Percentiles rank a stretch among this genome's conserved stretches.
Conservation (phyloP, 169 alveolate species). For the Eimeria sp. region DNA sequence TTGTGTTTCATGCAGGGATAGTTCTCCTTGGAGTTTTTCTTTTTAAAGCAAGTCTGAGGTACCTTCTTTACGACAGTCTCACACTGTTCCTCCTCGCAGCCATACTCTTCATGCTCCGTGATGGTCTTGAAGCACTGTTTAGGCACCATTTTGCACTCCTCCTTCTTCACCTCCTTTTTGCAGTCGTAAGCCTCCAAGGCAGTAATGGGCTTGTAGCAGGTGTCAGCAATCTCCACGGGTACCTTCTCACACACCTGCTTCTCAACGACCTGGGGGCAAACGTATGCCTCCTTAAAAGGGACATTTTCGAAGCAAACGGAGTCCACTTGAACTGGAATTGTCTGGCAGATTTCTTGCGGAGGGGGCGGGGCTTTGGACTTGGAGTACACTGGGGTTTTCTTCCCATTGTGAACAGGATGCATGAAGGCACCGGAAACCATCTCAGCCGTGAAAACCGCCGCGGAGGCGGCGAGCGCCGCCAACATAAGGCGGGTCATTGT, state of each 20-base stretch:
- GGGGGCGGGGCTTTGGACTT: constrained; percentile 50
- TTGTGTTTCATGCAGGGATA: constrained; percentile 78
- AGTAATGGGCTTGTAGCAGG: constrained; percentile 75
- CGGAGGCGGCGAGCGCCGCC: constrained; percentile 81
- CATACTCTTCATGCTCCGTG: constrained; percentile 72
- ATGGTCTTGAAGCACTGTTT: constrained; percentile 72
- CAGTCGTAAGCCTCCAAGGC: constrained; percentile 81
- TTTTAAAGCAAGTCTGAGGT: constrained; percentile 75
- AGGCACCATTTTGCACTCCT: constrained; percentile 79
- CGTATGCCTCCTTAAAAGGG: constrained; percentile 74
- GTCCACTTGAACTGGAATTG: constrained; percentile 75
- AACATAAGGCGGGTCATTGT: constrained; percentile 78
- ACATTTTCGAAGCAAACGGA: constrained; percentile 76
- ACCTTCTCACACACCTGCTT: constrained; percentile 78
- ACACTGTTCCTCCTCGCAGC: constrained; percentile 79
- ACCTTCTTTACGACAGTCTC: constrained; percentile 60
- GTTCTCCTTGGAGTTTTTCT: constrained; percentile 55
- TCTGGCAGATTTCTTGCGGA: constrained; percentile 64
- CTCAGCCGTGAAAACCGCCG: constrained; percentile 67
- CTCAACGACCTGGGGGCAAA: constrained; percentile 77
- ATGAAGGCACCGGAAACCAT: constrained; percentile 62
- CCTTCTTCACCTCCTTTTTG: constrained; percentile 76
- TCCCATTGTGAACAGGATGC: constrained; percentile 60
- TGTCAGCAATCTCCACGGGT: constrained; percentile 54
- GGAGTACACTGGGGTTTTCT: background rate